These are phyloP conservation scores for Nannizziopsis arthrosporioides DNA, from an alignment of 2,329 filamentous ascomycete genomes.

Conservation along the genomic window DNA sequence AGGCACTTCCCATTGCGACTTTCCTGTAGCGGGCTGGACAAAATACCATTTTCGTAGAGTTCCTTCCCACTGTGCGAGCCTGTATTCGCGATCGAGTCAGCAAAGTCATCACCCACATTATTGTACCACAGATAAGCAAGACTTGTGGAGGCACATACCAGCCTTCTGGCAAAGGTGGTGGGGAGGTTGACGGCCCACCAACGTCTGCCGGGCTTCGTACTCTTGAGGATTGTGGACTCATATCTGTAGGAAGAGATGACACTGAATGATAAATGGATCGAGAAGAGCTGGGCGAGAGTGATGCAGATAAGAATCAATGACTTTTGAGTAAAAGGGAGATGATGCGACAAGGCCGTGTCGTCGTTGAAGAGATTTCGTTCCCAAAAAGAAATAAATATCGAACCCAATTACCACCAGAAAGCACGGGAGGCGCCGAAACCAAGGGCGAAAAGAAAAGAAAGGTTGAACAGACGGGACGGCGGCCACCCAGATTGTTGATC, in stretches of 20 bases:
- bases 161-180: constrained; percentile 29
- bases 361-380: not conserved
- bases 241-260: constrained; percentile 2
- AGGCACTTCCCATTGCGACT: constrained; percentile 32
- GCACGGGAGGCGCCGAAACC: constrained; percentile 1
- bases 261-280: not conserved
- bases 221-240: constrained; percentile 15
- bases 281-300: not conserved
- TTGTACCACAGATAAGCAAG: constrained; percentile 1
- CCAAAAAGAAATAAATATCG: not conserved
- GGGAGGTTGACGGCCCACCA: constrained; percentile 29
- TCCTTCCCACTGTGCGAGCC: constrained; percentile 33
- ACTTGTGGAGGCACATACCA: constrained; percentile 22
- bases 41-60: constrained; percentile 30
- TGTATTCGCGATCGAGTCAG: constrained; percentile 11
- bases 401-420: not conserved
- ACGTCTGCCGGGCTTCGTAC: constrained; percentile 25
- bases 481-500: constrained; percentile 6
- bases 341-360: not conserved
- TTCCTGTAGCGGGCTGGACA: constrained; percentile 30
- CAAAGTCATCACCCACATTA: not conserved
- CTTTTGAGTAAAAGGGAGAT: no score
- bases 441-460: not conserved
- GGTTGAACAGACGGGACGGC: constrained; percentile 1
- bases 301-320: not conserved